phyloP scores from a whole-genome alignment of 75 land plant genomes.

The Cupressus sempervirens region DNA sequence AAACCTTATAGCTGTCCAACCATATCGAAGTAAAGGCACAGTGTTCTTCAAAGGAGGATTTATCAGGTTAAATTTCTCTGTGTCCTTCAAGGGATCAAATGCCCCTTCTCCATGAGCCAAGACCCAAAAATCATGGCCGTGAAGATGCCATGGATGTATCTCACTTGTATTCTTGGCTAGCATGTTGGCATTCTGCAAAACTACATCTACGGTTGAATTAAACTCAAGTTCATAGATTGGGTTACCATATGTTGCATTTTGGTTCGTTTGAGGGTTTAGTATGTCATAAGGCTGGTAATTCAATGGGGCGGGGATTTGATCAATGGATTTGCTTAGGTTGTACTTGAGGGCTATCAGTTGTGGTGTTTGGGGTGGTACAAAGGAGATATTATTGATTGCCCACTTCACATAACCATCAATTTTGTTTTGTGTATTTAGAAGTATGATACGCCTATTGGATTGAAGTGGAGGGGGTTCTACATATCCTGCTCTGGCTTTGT shows the following conservation, averaged over 20 bases:
- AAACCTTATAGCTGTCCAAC: constrained; percentile 83
- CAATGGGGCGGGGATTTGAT: background rate
- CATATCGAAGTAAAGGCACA: constrained; percentile 55
- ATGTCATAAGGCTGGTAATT: constrained; percentile 43
- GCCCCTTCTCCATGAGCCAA: constrained; percentile 66
- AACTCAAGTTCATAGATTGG: constrained; percentile 45
- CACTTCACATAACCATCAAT: constrained; percentile 66
- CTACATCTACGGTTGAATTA: constrained; percentile 56
- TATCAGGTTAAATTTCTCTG: constrained; percentile 42
- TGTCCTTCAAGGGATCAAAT: constrained; percentile 41
- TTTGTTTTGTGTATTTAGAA: constrained; percentile 81
- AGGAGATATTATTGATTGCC: constrained; percentile 85
- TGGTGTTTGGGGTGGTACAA: constrained; percentile 54
- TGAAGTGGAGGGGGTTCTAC: background rate
- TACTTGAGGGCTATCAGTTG: background rate
- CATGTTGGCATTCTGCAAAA: constrained; percentile 67
- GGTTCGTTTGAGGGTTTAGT: constrained; percentile 14
- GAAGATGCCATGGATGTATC: constrained; percentile 89
- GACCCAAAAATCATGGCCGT: constrained; percentile 91
- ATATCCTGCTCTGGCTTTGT: constrained; percentile 34
- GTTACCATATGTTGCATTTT: constrained; percentile 43
- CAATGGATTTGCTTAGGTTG: background rate
- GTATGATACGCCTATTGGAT: background rate
- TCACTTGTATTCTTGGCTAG: constrained; percentile 54
- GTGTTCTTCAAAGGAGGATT: constrained; percentile 79